Evolutionary conservation across 768 basidiomycete species (phyloP), one percentile per base, ranked within the genome.

Genomic region (Lenzites betulinus): DNA sequence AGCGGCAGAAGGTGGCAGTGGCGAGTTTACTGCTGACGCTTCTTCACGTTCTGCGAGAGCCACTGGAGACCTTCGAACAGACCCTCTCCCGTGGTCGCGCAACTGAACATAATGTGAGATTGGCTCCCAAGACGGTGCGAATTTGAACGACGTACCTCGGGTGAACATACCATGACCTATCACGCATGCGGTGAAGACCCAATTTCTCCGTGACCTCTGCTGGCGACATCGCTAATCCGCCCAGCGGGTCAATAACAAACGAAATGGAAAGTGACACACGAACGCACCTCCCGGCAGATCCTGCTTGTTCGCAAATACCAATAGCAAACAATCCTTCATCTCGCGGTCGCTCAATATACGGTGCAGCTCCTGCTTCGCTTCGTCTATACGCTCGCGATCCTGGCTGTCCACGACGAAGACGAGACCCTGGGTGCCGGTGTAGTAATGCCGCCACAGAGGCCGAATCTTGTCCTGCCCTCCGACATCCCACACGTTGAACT

Each of bases 381-480:
- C 96, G 73, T 98, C 95, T 70, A 98, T 90, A 60, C 96, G 86
- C 69, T 96, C 94, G 61, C 92, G 80, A 75, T 98, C 96, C 71
- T 94, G 92, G 64, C 93, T 95, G 77, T 98, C 96, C 59, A 98
- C 94, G 58, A 98, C 96, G 72, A 97, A 98, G 56, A 98, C 95
- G 64, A 98, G 87, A 58, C 95, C 96, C 77, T 98, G 96, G 1
- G 96, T 98, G 62, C 96, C 96, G 13, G 96, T 98, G 79, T 98
- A 98, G 76, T 98, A 98, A 76, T 98, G 96, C 77, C 96, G 84
- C 96, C 96, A 98, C 42, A 98, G 81, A 25, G 96, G 96, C 51
- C 96, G 84, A 71, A 98, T 98, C 83, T 98, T 98, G 81, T 98
- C 96, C 78, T 98, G 96, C n/a, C 96, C 96, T 69, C 96, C 96